These are phyloP conservation scores for Rhododendron ovatum DNA, from an alignment of 148 eudicot genomes.

Conservation along the genomic window DNA sequence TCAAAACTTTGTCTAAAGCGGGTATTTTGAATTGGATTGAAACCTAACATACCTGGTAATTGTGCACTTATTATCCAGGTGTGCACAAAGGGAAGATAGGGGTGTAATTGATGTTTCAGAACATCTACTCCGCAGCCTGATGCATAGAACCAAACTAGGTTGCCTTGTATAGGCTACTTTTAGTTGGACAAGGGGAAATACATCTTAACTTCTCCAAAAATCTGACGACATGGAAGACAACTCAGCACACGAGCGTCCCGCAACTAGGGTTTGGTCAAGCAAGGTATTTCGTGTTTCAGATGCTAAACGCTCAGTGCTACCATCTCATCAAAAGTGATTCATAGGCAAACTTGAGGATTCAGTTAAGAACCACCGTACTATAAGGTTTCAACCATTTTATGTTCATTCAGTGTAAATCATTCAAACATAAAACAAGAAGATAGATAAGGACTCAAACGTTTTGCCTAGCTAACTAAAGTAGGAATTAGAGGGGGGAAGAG, in stretches of 20 bases:
- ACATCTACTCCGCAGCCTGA: background rate
- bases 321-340: background rate
- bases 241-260: background rate
- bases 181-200: background rate
- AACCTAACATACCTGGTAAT: background rate
- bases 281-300: background rate
- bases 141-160: background rate
- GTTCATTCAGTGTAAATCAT: background rate
- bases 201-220: background rate
- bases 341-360: background rate
- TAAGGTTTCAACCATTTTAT: background rate
- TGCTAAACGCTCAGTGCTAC: background rate
- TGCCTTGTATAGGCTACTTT: background rate
- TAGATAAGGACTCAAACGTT: background rate
- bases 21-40: background rate
- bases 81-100: background rate
- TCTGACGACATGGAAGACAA: background rate
- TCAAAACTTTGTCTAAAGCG: background rate
- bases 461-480: background rate
- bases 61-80: background rate
- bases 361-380: background rate
- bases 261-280: background rate
- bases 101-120: background rate
- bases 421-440: background rate
- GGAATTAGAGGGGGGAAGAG: background rate